Evolutionary conservation across 2,329 filamentous ascomycete genomes (phyloP), one percentile per base, ranked within the genome.

Genomic region (Fonsecaea nubica): DNA sequence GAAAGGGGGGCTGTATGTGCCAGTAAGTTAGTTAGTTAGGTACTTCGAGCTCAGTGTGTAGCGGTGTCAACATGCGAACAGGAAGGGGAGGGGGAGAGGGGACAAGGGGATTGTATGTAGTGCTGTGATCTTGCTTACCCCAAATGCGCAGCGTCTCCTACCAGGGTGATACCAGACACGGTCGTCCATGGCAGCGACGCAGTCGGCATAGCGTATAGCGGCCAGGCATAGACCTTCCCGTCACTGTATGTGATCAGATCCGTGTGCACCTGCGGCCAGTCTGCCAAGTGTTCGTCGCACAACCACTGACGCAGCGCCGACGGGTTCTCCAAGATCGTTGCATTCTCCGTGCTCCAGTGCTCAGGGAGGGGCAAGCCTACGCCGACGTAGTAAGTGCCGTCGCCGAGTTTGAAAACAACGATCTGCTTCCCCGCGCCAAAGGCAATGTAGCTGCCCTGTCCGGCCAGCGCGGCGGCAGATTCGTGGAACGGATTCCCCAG

Each of bases 61-160:
- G 21, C 25, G 25, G 25, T 1, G 21, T 25, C 21, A 25, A 25
- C 21, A 25, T 25, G 21, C 21, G 21, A 25, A 25, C 2, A 25
- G 21, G 1, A 25, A 2, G 21, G 21, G 21, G 21, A 25, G 21
- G 21, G 21, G 1, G 21, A 25, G 21, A 25, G 3, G 30, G 30
- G 4, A 32, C 30, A 32, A 32, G 30, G 30, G 30, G 30, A 32
- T 6, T 6, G 25, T 25, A 25, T 2, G 25, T 25, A 25, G 25
- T 32, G 6, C 5, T 32, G 30, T 32, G 30, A 13, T 36, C 30
- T 45, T 18, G n/a, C 30, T 45, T 18, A 62, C 38, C 50, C 60
- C 8, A 73, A 53, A 63, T 75, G 74, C 12, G 74, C 74, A 3
- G 74, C 74, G 64, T 75, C 74, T 3, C 74, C 74, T 3, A 75